Evolutionary conservation across 352 stramenopile genomes (phyloP).

Genomic region (Phytophthora chlamydospora): DNA sequence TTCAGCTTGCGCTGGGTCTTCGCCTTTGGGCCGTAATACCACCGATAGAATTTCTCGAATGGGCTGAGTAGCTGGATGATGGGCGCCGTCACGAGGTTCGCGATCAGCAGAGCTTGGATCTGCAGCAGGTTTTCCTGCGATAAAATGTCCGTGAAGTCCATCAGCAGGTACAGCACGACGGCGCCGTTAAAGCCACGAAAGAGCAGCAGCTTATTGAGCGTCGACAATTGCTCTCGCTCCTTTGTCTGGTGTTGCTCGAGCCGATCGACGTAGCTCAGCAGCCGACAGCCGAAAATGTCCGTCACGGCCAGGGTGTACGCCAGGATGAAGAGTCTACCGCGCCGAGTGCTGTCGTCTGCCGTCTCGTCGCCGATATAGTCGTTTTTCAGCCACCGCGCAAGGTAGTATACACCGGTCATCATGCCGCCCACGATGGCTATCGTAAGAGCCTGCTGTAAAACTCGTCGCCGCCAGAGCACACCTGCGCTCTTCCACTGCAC

Average conservation of each 20-base stretch:
- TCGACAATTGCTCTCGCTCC: slow-evolving; percentile 71
- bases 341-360: slow-evolving; percentile 35
- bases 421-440: slow-evolving; percentile 52
- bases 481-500: slow-evolving; percentile 77
- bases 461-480: slow-evolving; percentile 39
- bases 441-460: slow-evolving; percentile 54
- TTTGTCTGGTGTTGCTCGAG: slow-evolving; percentile 71
- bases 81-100: slow-evolving; percentile 77
- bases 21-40: slow-evolving; percentile 48
- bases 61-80: slow-evolving; percentile 67
- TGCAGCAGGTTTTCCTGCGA: slow-evolving; percentile 73
- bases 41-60: slow-evolving; percentile 54
- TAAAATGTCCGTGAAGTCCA: slow-evolving; percentile 72
- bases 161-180: slow-evolving; percentile 79
- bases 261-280: slow-evolving; percentile 62
- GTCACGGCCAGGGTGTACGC: slow-evolving; percentile 56
- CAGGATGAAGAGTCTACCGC: slow-evolving; percentile 57
- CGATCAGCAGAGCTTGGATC: slow-evolving; percentile 78
- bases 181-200: slow-evolving; percentile 78
- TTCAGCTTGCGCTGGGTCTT: slow-evolving; percentile 84
- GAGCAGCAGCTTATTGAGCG: slow-evolving; percentile 82
- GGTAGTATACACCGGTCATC: slow-evolving; percentile 62
- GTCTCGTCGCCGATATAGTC: slow-evolving; percentile 38
- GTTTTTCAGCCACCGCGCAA: slow-evolving; percentile 47
- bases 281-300: slow-evolving; percentile 68